These are phyloP conservation scores for Trebouxia sp. DNA, from an alignment of 139 green algal species.

Conservation along the genomic window DNA sequence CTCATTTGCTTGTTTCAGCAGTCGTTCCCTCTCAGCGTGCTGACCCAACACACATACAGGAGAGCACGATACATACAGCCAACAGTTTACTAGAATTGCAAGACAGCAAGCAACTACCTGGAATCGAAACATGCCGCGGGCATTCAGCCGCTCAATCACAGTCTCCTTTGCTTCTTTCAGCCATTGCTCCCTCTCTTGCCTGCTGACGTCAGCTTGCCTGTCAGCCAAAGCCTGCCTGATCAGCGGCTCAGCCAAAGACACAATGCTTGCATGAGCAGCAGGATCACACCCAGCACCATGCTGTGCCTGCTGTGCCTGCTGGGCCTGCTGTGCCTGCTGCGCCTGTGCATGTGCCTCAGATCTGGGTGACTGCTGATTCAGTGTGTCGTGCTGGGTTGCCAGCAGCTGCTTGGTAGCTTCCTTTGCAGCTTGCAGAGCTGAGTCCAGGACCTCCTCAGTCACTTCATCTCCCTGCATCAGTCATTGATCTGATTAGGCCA, in stretches of 20 bases:
- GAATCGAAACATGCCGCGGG: background rate
- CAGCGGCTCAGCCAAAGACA: background rate
- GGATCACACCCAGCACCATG: slow-evolving; percentile 9
- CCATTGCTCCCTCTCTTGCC: background rate
- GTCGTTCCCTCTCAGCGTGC: too few species aligned
- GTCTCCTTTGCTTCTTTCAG: background rate
- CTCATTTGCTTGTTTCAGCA: too few species aligned
- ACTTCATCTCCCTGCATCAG: slow-evolving; percentile 35
- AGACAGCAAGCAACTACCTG: background rate
- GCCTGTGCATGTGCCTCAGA: too few species aligned
- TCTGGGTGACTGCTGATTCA: background rate
- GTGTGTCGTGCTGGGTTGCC: slow-evolving; percentile 41
- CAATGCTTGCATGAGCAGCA: background rate
- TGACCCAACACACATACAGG: too few species aligned
- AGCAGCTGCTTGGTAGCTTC: slow-evolving; percentile 27
- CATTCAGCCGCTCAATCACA: background rate
- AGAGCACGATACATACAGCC: too few species aligned
- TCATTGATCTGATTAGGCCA: too few species aligned
- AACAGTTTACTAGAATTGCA: too few species aligned
- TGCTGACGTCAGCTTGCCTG: background rate
- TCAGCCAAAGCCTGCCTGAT: background rate
- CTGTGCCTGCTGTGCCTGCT: background rate
- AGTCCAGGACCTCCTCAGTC: slow-evolving; percentile 34
- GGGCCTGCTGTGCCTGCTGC: background rate
- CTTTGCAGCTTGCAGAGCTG: slow-evolving; percentile 41